These are phyloP conservation scores for Thelephora aurantiotincta DNA, from an alignment of 768 basidiomycete species.

Conservation along the genomic window DNA sequence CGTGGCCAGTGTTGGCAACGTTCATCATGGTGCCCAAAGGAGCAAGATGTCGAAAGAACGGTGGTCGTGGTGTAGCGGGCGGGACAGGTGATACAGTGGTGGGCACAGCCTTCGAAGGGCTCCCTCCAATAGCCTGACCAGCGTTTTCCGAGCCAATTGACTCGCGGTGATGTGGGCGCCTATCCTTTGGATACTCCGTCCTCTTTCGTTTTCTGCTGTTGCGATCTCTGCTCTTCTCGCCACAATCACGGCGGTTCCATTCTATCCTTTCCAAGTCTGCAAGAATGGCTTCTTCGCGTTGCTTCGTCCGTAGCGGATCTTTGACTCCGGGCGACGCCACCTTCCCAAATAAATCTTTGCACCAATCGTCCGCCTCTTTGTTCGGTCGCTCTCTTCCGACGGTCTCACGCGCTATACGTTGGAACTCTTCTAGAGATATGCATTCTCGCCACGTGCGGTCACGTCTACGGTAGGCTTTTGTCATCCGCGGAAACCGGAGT, in stretches of 20 bases:
- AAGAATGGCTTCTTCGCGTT: slow-evolving; percentile 26
- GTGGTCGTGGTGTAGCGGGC: too few species aligned
- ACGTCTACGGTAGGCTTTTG: slow-evolving; percentile 43
- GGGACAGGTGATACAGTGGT: too few species aligned
- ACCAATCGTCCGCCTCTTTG: slow-evolving; percentile 39
- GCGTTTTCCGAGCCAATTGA: too few species aligned
- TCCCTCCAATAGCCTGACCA: too few species aligned
- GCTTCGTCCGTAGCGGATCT: slow-evolving; percentile 25
- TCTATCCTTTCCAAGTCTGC: slow-evolving; percentile 21
- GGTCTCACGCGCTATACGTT: slow-evolving; percentile 37
- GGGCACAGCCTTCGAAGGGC: too few species aligned
- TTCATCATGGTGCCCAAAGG: too few species aligned
- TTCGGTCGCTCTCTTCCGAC: slow-evolving; percentile 36
- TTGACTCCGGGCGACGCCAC: slow-evolving; percentile 24
- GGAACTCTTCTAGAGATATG: slow-evolving; percentile 31
- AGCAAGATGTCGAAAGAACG: too few species aligned
- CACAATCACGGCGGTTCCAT: slow-evolving; percentile 7
- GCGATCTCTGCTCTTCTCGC: too few species aligned
- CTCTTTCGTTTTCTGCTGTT: too few species aligned
- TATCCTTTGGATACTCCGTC: too few species aligned
- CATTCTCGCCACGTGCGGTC: slow-evolving; percentile 59
- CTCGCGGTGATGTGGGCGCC: too few species aligned
- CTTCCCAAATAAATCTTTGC: slow-evolving; percentile 24
- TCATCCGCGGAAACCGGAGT: slow-evolving; percentile 69
- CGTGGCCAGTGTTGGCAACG: too few species aligned